Base-by-base conservation (phyloP, 2,329 filamentous ascomycete species). In the Aspergillus sp. region DNA sequence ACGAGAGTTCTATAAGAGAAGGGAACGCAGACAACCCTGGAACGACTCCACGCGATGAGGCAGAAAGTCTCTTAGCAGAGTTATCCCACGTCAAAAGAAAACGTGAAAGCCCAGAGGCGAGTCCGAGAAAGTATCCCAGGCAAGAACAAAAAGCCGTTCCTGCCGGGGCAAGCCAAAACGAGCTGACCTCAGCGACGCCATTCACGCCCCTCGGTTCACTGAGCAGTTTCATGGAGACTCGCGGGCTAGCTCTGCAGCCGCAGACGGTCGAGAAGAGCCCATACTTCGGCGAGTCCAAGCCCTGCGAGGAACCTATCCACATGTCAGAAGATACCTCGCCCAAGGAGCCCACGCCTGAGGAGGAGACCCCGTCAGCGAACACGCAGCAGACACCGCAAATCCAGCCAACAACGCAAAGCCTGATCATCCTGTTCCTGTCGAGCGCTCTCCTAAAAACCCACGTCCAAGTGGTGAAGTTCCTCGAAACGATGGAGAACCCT, bases 171-270 rank as follows among this genome's bases (percentile, higher is more conserved):
- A 33, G 42, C 6, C 11, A 19, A 32, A 19, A 25, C 8, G 22
- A 13, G 8, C 13, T 11, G 12, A 7, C 8, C 8, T 8, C 5
- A 7, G 13, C n/a, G 24, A 17, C 33, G 10, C 10, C 33, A 24
- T 33, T 41, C 14, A 30, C 20, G 65, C 67, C 43, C 64, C 63
- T 40, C 1, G 54, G 52, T 6, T 65, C 67, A 3, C 45, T 75
- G 17, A 57, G 64, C 4, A 66, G 61, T 16, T 76, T 72, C 41
- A 69, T 75, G 58, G 57, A 66, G 30, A 52, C 68, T 5, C 63
- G 66, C 33, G 63, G 67, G 15, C 43, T 41, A 19, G 29, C 19
- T 5, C 36, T 37, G 2, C 58, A 55, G 33, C 53, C 43, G 29
- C 38, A 41, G 28, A 53, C 49, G 29, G 27, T 48, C 4, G 41